These are phyloP conservation scores for Xylariaceae sp. DNA, from an alignment of 2,329 filamentous ascomycete genomes.

Conservation along the genomic window DNA sequence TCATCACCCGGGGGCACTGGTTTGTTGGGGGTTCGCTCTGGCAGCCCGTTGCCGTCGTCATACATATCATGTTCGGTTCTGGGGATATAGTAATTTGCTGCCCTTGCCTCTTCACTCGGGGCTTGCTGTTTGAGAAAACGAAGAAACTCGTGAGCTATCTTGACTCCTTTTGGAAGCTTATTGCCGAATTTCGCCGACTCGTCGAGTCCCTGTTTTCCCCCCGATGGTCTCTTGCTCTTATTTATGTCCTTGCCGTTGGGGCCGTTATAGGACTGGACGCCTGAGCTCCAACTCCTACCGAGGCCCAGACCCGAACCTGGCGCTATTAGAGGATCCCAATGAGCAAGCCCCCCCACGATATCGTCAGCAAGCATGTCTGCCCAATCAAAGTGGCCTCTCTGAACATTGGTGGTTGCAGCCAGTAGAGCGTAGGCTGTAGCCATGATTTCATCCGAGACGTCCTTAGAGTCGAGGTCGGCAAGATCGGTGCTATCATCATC, in stretches of 20 bases:
- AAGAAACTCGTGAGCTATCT: background rate
- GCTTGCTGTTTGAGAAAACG: background rate
- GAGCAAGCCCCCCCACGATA: background rate
- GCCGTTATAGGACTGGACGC: background rate
- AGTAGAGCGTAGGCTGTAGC: slow-evolving; percentile 7
- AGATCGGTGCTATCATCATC: slow-evolving; percentile 1
- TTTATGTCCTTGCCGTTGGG: background rate
- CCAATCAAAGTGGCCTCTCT: background rate
- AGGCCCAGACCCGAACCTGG: too few species aligned
- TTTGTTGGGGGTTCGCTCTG: slow-evolving; percentile 3
- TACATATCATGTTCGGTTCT: background rate
- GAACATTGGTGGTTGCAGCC: background rate
- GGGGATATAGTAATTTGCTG: background rate
- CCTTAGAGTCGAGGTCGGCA: slow-evolving; percentile 3
- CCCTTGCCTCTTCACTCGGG: background rate
- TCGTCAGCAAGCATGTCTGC: slow-evolving; percentile 2
- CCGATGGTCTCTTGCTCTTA: background rate
- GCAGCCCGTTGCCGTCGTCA: background rate
- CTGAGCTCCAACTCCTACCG: too few species aligned
- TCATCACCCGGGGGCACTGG: slow-evolving; percentile 6
- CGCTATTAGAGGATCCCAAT: background rate
- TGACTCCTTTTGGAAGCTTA: background rate
- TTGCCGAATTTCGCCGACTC: background rate
- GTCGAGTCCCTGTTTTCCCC: background rate
- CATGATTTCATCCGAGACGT: slow-evolving; percentile 11